phyloP scores from a whole-genome alignment of 139 green algal genomes.

The Coccomyxa sp. region DNA sequence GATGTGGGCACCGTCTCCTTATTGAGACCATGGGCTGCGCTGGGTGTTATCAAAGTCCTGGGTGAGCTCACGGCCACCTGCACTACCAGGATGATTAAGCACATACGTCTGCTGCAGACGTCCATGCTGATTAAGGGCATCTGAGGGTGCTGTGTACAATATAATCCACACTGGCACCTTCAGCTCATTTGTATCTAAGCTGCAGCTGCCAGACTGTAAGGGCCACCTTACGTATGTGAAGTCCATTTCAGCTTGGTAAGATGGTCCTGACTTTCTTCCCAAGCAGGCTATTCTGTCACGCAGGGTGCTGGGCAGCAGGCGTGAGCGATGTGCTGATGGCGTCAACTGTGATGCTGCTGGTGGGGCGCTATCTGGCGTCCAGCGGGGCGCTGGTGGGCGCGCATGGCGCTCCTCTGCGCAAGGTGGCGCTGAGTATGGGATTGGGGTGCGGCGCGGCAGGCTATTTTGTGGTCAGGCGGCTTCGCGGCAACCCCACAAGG shows the following conservation, averaged over 20 bases:
- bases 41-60: constrained; percentile 17
- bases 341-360: constrained; percentile 11
- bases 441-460: constrained; percentile 21
- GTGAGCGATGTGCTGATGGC: constrained; percentile 19
- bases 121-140: no score
- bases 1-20: background rate
- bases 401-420: constrained; percentile 23
- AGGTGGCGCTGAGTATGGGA: constrained; percentile 27
- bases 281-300: no score
- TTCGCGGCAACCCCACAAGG: constrained; percentile 34
- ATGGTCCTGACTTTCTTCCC: no score
- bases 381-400: constrained; percentile 13
- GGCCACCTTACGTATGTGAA: no score
- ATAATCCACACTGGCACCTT: no score
- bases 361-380: constrained; percentile 14
- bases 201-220: no score
- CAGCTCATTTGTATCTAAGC: no score
- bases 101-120: no score
- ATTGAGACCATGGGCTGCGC: background rate
- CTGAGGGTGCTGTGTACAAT: no score
- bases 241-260: no score
- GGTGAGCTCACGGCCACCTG: no score
- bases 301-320: background rate
- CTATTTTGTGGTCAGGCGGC: constrained; percentile 16
- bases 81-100: background rate